A percentile compares a stretch with the other conserved stretches of the same genome.
Conservation (phyloP, 768 basidiomycete genomes). For the Dentipellis fragilis region DNA sequence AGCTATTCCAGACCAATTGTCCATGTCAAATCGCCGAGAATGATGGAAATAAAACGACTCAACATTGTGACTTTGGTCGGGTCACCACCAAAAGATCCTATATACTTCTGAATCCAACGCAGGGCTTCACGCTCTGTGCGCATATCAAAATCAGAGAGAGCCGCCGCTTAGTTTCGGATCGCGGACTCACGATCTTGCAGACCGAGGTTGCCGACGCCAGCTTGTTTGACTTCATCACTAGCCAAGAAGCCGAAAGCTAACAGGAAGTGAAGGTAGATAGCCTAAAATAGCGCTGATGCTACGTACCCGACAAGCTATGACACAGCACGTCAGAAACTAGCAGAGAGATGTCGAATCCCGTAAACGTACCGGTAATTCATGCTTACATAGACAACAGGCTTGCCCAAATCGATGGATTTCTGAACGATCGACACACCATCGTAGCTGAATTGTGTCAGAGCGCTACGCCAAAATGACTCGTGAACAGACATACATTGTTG, state of each 20-base stretch:
- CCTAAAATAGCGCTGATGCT: too few relatives aligned
- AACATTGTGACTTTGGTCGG: slow-evolving; percentile 22
- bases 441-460: slow-evolving; percentile 21
- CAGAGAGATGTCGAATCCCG: too few relatives aligned
- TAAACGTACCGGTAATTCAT: slow-evolving; percentile 37
- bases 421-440: slow-evolving; percentile 34
- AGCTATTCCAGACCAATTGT: slow-evolving; percentile 1
- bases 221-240: slow-evolving; percentile 9
- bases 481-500: slow-evolving; percentile 2
- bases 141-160: neutral
- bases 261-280: neutral
- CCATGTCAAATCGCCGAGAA: too few relatives aligned
- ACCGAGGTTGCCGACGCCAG: slow-evolving; percentile 11
- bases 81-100: slow-evolving; percentile 31
- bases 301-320: too few relatives aligned
- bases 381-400: slow-evolving; percentile 42
- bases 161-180: neutral
- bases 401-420: slow-evolving; percentile 32
- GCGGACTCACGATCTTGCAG: slow-evolving; percentile 11
- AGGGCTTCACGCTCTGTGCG: slow-evolving; percentile 24
- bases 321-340: too few relatives aligned
- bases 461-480: neutral
- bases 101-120: slow-evolving; percentile 32
- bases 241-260: slow-evolving; percentile 10
- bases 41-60: too few relatives aligned